Evolutionary conservation across 805 yeast genomes (phyloP).

Genomic region (Candida anglica): DNA sequence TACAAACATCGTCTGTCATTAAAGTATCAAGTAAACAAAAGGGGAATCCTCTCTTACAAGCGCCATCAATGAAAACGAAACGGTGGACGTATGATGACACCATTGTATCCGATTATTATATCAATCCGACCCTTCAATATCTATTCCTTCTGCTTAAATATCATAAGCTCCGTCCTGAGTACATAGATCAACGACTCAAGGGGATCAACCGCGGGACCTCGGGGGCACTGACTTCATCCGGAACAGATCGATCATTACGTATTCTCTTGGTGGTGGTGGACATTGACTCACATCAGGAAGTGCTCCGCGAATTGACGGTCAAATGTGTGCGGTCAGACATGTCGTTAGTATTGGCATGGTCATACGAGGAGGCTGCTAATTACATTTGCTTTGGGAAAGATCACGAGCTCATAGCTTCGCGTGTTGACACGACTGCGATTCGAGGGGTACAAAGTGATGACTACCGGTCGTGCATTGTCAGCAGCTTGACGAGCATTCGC

Average conservation of each 20-base stretch:
- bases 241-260: constrained; percentile 42
- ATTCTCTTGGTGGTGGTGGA: constrained; percentile 63
- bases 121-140: constrained; percentile 52
- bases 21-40: constrained; percentile 63
- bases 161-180: constrained; percentile 74
- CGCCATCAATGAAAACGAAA: constrained; percentile 43
- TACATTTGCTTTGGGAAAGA: constrained; percentile 36
- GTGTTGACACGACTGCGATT: constrained; percentile 22
- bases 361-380: constrained; percentile 46
- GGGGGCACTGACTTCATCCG: constrained; percentile 10
- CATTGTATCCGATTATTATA: constrained; percentile 58
- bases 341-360: constrained; percentile 49
- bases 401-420: constrained; percentile 31
- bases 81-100: constrained; percentile 53
- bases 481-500: constrained; percentile 42
- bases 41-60: constrained; percentile 65
- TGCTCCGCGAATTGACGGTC: constrained; percentile 43
- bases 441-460: constrained; percentile 42
- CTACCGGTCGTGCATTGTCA: constrained; percentile 41
- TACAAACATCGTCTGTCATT: constrained; percentile 25
- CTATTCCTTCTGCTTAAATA: constrained; percentile 66
- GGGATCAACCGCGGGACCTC: constrained; percentile 38
- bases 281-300: constrained; percentile 52
- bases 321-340: constrained; percentile 48
- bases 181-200: constrained; percentile 52